Base-by-base conservation (phyloP, 768 basidiomycete species). In the Lentinula boryana region DNA sequence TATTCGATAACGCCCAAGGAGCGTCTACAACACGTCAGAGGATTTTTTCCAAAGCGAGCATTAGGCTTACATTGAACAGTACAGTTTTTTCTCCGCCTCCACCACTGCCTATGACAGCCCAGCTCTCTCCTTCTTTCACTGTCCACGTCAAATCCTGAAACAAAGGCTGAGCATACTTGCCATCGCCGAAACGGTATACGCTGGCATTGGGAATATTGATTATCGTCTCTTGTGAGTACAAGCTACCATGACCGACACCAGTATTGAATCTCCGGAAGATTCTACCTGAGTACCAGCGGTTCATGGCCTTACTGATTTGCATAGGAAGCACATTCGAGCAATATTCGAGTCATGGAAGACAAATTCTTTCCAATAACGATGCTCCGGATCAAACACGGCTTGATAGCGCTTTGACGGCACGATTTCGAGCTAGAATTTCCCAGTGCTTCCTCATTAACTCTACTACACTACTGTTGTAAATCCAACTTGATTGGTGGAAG, bases 1-100 rank as follows among this genome's bases (percentile, higher is more conserved):
- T 32, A 95, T 80, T 1, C 91, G 81, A 32, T 87, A 80, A 60
- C 90, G 83, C 2, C 90, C 90, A 8, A 87, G 75, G 13, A 95
- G 77, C 10, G 84, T 83, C 90, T 86, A 61, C 13, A 41, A 50
- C 46, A 5, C 12, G 16, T 21, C 12, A 50, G 35, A 18, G 21
- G 15, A 56, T 15, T 15, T 8, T 27, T 9, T 15, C 5, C 36
- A 6, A 16, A 10, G 13, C 13, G 21, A 35, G 32, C 53, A 33
- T 4, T 31, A 13, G 16, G 62, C 78, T 56, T 68, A 91, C 92
- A 78, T 89, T 84, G 61, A 93, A 80, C 13, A 91, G 59, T 0
- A 76, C 74, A 0, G 80, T 72, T 63, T 89, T 89, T 62, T 85
- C 83, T 21, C 84, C 83, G 18, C 84, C 80, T 1, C 82, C 83